Base-by-base conservation (phyloP, 2,329 filamentous ascomycete species). In the Piedraia hortae region DNA sequence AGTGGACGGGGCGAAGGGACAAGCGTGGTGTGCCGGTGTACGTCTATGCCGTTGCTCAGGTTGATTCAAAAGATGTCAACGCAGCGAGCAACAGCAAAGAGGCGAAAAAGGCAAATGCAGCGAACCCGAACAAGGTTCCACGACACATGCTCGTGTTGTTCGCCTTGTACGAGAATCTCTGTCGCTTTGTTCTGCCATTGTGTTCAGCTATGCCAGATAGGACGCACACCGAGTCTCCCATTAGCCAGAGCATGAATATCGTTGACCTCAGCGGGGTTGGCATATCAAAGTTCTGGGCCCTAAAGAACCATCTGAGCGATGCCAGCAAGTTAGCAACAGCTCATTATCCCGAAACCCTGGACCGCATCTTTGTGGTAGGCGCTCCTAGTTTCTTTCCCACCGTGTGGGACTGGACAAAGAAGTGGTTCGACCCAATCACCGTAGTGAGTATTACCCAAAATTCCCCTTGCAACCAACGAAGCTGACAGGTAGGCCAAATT, bases 331-430 rank as follows among this genome's bases (percentile, higher is more conserved):
- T 91, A 24, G 82, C 82, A 4, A 91, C 80, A 3, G 77, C 80
- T 4, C 74, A 91, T 48, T 93, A 91, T 43, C 82, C 82, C 1
- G 82, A 93, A 49, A 93, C 80, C 0, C 51, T 91, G 21, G 82
- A 88, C 43, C 60, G 74, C 34, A 73, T 72, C 44, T 77, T 69
- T 39, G 71, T 93, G 37, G 77, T 91, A 31, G 80, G 80, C 28
- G 82, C 82, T 1, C 82, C 82, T 5, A 51, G 60, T 20, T 90
- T 89, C 57, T 90, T 90, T 53, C 71, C 72, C 21, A 90, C 77
- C 3, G 74, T 90, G 28, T 82, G 80, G 80, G 66, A 73, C 32
- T 90, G 78, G 77, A 61, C 89, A 48, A 89, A 89, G 56, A 69
- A 72, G 38, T 90, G 80, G 78, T 90, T 90, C 21, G 50, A 56